Conservation (phyloP, 2,329 filamentous ascomycete genomes). For the Botryotinia globosa region DNA sequence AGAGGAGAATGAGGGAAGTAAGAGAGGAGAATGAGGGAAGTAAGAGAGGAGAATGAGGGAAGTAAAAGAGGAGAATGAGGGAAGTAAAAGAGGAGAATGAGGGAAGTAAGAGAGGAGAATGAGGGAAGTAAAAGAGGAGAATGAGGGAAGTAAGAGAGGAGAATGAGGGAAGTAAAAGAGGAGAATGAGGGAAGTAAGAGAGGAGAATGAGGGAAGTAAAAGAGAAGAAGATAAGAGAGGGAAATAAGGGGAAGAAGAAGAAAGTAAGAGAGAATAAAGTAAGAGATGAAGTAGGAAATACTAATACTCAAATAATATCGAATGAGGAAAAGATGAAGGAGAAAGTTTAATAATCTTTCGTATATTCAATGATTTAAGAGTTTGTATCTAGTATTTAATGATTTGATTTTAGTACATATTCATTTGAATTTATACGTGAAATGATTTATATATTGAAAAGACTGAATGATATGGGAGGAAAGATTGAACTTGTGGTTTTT, state of each 20-base stretch:
- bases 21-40: neutral
- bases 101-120: too few species aligned
- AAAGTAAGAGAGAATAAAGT: neutral
- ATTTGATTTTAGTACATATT: neutral
- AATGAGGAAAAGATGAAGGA: conserved; percentile 12
- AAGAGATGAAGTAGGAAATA: neutral
- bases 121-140: too few species aligned
- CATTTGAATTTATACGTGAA: neutral
- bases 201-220: neutral
- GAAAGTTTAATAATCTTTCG: neutral
- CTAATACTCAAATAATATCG: conserved; percentile 2
- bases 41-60: too few species aligned
- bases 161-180: neutral
- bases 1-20: neutral
- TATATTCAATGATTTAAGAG: neutral
- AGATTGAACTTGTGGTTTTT: neutral
- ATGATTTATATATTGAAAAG: neutral
- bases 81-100: neutral
- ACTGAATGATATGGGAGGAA: neutral
- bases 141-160: neutral
- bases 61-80: too few species aligned
- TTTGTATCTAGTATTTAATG: neutral
- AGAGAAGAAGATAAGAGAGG: neutral
- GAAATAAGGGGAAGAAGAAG: neutral
- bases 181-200: conserved; percentile 10